These are phyloP conservation scores for Cornus kousa DNA, from an alignment of 148 eudicot genomes.

Conservation along the genomic window DNA sequence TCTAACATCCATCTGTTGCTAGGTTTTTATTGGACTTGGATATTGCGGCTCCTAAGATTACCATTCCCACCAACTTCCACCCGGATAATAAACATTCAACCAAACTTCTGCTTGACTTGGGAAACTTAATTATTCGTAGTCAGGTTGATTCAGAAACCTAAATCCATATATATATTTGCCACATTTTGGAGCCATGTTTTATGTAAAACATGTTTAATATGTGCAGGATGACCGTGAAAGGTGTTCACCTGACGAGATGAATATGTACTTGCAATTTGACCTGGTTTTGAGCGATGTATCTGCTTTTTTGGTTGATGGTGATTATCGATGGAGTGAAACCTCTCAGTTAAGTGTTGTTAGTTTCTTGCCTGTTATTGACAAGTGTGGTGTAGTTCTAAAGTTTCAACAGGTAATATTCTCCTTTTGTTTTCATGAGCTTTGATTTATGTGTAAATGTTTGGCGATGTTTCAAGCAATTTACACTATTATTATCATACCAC, in stretches of 20 bases:
- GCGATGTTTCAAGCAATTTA: background rate
- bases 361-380: slow-evolving; percentile 88
- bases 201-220: background rate
- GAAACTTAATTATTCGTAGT: slow-evolving; percentile 73
- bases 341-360: slow-evolving; percentile 35
- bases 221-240: slow-evolving; percentile 67
- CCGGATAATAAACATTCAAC: slow-evolving; percentile 74
- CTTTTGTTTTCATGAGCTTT: background rate
- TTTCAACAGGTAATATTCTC: slow-evolving; percentile 76
- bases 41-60: slow-evolving; percentile 97
- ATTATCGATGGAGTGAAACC: slow-evolving; percentile 64
- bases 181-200: slow-evolving; percentile 5
- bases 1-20: slow-evolving; percentile 20
- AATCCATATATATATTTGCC: background rate
- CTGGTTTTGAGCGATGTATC: slow-evolving; percentile 86
- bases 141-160: slow-evolving; percentile 44
- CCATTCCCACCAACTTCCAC: slow-evolving; percentile 81
- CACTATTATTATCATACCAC: background rate
- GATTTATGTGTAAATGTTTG: background rate
- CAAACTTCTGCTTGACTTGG: slow-evolving; percentile 92
- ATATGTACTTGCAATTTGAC: slow-evolving; percentile 88
- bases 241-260: slow-evolving; percentile 45
- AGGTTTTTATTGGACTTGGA: slow-evolving; percentile 95
- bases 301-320: slow-evolving; percentile 94
- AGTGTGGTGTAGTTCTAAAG: slow-evolving; percentile 80